Conservation (phyloP, 2,329 filamentous ascomycete genomes). For the Cryphonectria radicalis region DNA sequence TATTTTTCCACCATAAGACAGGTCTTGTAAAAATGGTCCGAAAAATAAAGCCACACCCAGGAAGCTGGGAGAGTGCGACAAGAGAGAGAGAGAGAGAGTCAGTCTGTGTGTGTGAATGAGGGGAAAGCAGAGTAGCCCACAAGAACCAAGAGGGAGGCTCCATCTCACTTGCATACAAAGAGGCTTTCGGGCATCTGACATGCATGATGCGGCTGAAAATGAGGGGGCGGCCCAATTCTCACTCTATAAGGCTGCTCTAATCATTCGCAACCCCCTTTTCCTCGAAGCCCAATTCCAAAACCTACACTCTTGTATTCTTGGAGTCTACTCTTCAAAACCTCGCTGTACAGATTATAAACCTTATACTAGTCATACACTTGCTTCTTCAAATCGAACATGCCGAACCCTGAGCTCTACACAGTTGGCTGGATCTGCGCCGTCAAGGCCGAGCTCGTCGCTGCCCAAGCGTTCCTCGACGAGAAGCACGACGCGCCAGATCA, state of each 20-base stretch:
- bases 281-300: background rate
- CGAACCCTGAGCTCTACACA: conserved; percentile 10
- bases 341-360: too few species aligned
- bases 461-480: conserved; percentile 18
- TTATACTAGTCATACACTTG: background rate
- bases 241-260: background rate
- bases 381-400: background rate
- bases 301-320: background rate
- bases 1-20: too few species aligned
- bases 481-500: background rate
- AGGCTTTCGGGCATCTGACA: background rate
- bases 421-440: conserved; percentile 28
- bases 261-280: background rate
- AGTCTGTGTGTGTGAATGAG: too few species aligned
- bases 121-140: too few species aligned
- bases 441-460: conserved; percentile 13
- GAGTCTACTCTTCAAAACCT: background rate
- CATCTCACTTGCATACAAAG: background rate
- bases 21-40: too few species aligned
- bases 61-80: too few species aligned
- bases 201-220: background rate
- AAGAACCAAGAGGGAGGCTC: too few species aligned
- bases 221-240: background rate
- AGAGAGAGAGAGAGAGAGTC: too few species aligned
- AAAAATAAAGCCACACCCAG: too few species aligned